Conservation (phyloP, 1,139 yeast species). For the Kazachstania sp. region DNA sequence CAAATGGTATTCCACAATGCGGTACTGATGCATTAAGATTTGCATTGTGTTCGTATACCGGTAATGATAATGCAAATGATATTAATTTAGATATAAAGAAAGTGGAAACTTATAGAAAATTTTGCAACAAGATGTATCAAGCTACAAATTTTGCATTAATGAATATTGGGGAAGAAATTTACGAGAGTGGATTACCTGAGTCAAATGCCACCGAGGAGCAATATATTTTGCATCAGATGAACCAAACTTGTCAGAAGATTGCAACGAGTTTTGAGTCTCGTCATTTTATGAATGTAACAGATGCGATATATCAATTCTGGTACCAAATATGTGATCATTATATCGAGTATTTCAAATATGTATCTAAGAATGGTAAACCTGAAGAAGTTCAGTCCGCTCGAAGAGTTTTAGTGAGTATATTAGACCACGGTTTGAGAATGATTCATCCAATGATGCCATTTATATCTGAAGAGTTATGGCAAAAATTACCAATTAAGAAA, state of each 20-base stretch:
- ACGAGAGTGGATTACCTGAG: constrained; percentile 58
- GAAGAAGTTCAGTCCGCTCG: constrained; percentile 77
- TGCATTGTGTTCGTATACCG: constrained; percentile 94
- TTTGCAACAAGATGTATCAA: constrained; percentile 97
- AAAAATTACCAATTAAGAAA: constrained; percentile 24
- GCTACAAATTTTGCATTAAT: constrained; percentile 93
- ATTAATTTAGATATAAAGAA: constrained; percentile 90
- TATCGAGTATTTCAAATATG: constrained; percentile 89
- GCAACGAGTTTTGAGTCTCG: constrained; percentile 64
- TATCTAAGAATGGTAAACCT: constrained; percentile 79
- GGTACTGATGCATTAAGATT: constrained; percentile 98
- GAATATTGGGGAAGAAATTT: constrained; percentile 39
- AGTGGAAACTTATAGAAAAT: constrained; percentile 96
- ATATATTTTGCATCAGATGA: constrained; percentile 86
- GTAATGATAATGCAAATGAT: constrained; percentile 97
- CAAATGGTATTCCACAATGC: constrained; percentile 96
- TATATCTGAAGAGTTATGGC: constrained; percentile 97
- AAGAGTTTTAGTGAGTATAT: constrained; percentile 81
- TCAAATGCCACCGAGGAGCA: constrained; percentile 79
- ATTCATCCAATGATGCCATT: constrained; percentile 98
- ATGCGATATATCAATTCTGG: constrained; percentile 86
- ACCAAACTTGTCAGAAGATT: constrained; percentile 54
- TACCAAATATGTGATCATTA: constrained; percentile 90
- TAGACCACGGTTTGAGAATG: constrained; percentile 84
- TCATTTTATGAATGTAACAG: constrained; percentile 81